A percentile compares a stretch with the other conserved stretches of the same genome.
These are phyloP conservation scores for Penicillium silybi DNA, from an alignment of 495 filamentous ascomycete genomes.

Conservation along the genomic window DNA sequence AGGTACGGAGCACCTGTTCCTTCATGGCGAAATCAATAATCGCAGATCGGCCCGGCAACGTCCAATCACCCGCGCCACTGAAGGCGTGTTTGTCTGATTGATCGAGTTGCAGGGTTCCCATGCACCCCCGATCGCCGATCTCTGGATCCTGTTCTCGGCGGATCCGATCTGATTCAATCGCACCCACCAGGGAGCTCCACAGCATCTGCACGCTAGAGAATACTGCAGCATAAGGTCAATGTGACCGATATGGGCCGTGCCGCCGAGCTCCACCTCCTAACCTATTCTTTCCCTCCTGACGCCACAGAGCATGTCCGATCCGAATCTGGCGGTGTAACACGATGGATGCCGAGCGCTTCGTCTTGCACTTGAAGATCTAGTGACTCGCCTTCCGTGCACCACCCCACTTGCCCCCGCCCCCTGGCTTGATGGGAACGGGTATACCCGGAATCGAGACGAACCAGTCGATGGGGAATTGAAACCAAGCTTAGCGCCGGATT, in stretches of 20 bases:
- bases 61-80: neutral
- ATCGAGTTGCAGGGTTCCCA: constrained; percentile 9
- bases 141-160: neutral
- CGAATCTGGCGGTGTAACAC: constrained; percentile 31
- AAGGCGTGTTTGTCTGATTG: constrained; percentile 13
- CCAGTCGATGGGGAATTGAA: neutral
- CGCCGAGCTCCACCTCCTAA: constrained; percentile 2
- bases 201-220: constrained; percentile 9
- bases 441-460: constrained; percentile 5
- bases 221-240: constrained; percentile 18
- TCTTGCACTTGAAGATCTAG: constrained; percentile 11
- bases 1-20: constrained; percentile 21
- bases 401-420: neutral
- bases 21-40: constrained; percentile 13
- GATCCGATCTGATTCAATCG: constrained; percentile 7
- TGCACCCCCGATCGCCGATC: constrained; percentile 11
- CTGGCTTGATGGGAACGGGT: constrained; percentile 4
- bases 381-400: constrained; percentile 7
- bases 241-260: constrained; percentile 20
- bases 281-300: neutral
- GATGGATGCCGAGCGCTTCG: constrained; percentile 10
- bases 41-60: constrained; percentile 6
- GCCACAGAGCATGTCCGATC: constrained; percentile 12
- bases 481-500: neutral
- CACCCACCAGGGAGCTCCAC: constrained; percentile 1